Percentiles rank a stretch among this genome's conserved stretches.
These are phyloP conservation scores for Coemansia sp. DNA, from an alignment of 192 early-diverging fungal genomes.

Conservation along the genomic window DNA sequence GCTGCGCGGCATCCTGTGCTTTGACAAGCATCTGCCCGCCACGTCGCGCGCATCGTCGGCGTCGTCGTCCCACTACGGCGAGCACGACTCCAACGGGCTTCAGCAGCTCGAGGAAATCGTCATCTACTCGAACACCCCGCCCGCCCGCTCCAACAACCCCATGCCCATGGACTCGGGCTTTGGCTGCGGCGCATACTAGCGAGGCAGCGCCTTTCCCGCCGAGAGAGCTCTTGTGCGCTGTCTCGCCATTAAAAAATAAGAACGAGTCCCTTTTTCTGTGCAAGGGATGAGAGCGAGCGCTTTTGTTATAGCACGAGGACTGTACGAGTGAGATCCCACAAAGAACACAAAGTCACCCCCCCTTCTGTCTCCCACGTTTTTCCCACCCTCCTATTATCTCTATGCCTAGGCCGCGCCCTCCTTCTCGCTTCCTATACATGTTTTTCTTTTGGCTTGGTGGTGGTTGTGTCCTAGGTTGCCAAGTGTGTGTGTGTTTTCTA, in stretches of 20 bases:
- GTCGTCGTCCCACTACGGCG: conserved; percentile 11
- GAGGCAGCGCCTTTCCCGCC: background rate
- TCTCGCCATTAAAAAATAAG: background rate
- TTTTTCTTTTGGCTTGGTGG: no score
- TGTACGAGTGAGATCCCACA: background rate
- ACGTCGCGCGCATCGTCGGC: conserved; percentile 37
- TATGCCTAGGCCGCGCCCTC: no score
- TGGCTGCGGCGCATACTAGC: conserved; percentile 23
- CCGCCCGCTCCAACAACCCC: conserved; percentile 43
- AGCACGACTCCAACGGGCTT: background rate
- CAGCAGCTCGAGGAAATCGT: conserved; percentile 40
- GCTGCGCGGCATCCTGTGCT: conserved; percentile 45
- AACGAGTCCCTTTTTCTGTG: background rate
- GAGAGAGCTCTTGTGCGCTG: no score
- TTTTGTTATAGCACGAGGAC: background rate
- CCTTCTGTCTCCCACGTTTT: background rate
- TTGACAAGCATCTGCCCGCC: conserved; percentile 6
- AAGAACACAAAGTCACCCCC: background rate
- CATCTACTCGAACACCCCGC: conserved; percentile 29
- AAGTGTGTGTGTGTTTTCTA: no score
- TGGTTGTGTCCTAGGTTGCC: no score
- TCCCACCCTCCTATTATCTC: background rate
- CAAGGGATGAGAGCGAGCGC: background rate
- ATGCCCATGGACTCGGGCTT: conserved; percentile 42
- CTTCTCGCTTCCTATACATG: no score